Evolutionary conservation across 441 rosid genomes (phyloP).

Genomic region (Arabidopsis lyrata): DNA sequence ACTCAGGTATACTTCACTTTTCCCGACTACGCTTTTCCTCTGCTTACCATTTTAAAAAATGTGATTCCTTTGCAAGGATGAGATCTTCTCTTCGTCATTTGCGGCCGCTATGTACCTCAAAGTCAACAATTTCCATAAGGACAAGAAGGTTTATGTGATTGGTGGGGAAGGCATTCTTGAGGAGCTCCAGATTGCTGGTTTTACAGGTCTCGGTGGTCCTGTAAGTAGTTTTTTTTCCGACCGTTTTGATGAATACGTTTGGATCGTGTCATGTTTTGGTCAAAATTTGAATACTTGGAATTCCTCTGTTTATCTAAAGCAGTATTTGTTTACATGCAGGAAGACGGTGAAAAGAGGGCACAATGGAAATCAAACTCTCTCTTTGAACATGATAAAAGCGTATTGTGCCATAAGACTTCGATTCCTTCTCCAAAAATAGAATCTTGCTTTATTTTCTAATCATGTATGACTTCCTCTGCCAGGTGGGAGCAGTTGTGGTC

Average conservation of each 20-base stretch:
- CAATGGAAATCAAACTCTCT: conserved; percentile 64
- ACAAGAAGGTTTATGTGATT: conserved; percentile 83
- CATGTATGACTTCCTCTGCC: conserved; percentile 37
- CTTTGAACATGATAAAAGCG: conserved; percentile 85
- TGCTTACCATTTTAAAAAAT: background rate
- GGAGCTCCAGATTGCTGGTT: conserved; percentile 67
- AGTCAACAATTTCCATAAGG: conserved; percentile 68
- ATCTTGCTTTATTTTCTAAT: conserved; percentile 21
- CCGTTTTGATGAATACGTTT: conserved; percentile 15
- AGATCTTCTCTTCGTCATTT: conserved; percentile 89
- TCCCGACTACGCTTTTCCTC: background rate
- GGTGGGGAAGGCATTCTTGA: conserved; percentile 74
- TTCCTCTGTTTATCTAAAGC: conserved; percentile 17
- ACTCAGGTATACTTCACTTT: conserved; percentile 54
- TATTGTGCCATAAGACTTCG: conserved; percentile 50
- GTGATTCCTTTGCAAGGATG: conserved; percentile 82
- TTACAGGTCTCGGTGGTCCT: conserved; percentile 74
- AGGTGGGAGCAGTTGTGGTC: conserved; percentile 98
- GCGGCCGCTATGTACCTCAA: conserved; percentile 95
- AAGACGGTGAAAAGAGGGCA: conserved; percentile 69
- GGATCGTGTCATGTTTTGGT: background rate
- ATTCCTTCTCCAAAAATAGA: conserved; percentile 26
- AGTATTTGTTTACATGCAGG: conserved; percentile 57
- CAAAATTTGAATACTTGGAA: background rate
- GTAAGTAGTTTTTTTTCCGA: conserved; percentile 45